These are phyloP conservation scores for Theobroma grandiflorum DNA, from an alignment of 441 rosid species.

Conservation along the genomic window DNA sequence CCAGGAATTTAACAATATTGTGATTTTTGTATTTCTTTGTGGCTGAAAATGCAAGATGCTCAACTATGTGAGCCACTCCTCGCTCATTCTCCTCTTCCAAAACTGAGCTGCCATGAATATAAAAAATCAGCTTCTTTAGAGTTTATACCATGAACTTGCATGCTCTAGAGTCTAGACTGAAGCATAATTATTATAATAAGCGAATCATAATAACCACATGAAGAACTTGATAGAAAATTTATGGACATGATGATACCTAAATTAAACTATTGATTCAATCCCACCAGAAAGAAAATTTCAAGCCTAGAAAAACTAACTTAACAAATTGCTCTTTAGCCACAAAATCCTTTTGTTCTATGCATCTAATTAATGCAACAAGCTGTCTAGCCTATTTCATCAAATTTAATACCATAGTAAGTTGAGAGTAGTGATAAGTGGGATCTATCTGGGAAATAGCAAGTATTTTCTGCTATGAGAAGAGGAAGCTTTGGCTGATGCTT, in stretches of 20 bases:
- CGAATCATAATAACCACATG: background rate
- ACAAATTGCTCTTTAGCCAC: background rate
- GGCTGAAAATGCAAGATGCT: slow-evolving; percentile 96
- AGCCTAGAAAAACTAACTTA: background rate
- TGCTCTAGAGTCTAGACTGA: background rate
- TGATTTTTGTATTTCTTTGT: slow-evolving; percentile 84
- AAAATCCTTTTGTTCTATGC: background rate
- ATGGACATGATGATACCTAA: background rate
- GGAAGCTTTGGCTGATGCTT: background rate
- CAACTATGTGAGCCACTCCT: slow-evolving; percentile 93
- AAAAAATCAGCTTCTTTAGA: slow-evolving; percentile 9
- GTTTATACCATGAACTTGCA: background rate
- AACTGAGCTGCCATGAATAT: slow-evolving; percentile 79
- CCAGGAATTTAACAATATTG: slow-evolving; percentile 86
- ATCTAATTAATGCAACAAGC: background rate
- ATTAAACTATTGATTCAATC: background rate
- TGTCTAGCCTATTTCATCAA: background rate
- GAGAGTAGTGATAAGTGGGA: background rate
- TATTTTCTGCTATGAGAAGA: background rate
- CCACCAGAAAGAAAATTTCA: background rate
- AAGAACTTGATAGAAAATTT: background rate
- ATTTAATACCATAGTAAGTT: background rate
- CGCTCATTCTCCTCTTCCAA: slow-evolving; percentile 95
- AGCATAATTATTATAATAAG: background rate
- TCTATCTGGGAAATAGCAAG: background rate